These are phyloP conservation scores for Ambrosiella beaveri DNA, from an alignment of 2,329 filamentous ascomycete genomes.

Conservation along the genomic window DNA sequence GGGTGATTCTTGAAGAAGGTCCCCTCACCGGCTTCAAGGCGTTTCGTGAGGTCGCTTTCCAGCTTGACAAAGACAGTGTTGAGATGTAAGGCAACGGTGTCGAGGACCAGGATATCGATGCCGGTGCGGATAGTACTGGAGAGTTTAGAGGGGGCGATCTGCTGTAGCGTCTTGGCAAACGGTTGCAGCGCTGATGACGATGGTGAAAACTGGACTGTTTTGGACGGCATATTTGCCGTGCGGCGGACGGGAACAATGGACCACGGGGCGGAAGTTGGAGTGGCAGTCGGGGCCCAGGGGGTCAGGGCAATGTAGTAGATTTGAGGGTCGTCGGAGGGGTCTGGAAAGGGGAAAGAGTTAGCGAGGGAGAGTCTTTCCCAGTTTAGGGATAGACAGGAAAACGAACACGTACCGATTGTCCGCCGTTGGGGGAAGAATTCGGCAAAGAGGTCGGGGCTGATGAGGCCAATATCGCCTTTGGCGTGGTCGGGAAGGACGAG, in stretches of 20 bases:
- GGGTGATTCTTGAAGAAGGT: conserved; percentile 57
- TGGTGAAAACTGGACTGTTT: conserved; percentile 64
- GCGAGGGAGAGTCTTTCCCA: neutral
- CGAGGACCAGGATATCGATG: conserved; percentile 69
- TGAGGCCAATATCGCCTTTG: conserved; percentile 66
- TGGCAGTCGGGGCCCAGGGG: conserved; percentile 48
- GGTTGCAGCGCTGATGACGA: conserved; percentile 57
- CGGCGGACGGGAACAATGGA: conserved; percentile 62
- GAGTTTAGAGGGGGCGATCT: conserved; percentile 58
- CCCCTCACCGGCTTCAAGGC: conserved; percentile 66
- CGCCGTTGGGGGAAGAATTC: conserved; percentile 50
- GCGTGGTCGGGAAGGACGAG: conserved; percentile 73
- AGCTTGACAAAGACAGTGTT: conserved; percentile 78
- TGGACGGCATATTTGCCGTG: conserved; percentile 49
- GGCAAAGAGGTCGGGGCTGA: conserved; percentile 72
- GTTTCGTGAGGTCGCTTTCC: conserved; percentile 61
- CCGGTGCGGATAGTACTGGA: conserved; percentile 54
- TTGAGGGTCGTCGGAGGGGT: conserved; percentile 21
- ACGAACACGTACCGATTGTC: neutral
- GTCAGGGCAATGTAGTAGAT: conserved; percentile 53
- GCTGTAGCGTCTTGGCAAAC: conserved; percentile 57
- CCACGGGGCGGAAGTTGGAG: conserved; percentile 53
- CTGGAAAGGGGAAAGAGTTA: neutral
- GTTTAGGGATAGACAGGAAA: neutral
- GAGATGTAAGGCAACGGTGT: conserved; percentile 62